Conservation (phyloP, 441 rosid species). For the Monsonia emarginata region DNA sequence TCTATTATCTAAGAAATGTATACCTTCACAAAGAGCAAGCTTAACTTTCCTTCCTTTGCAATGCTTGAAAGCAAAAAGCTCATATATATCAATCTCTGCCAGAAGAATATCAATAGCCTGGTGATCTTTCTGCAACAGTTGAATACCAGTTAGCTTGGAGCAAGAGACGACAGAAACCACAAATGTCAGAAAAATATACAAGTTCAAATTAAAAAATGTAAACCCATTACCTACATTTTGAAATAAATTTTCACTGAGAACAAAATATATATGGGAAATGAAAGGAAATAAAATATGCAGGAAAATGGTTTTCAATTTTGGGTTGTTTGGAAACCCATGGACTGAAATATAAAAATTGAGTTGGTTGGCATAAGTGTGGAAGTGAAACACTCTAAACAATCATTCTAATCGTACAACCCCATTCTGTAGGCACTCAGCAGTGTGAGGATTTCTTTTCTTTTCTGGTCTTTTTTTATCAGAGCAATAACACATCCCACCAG, state of each 20-base stretch:
- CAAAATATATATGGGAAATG: not conserved
- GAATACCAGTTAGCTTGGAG: conserved; percentile 18
- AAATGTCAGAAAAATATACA: not conserved
- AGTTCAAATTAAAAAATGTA: not conserved
- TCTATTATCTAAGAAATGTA: not conserved
- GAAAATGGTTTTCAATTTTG: not conserved
- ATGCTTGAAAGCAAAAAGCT: conserved; percentile 97
- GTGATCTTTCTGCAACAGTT: conserved; percentile 69
- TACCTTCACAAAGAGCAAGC: conserved; percentile 98
- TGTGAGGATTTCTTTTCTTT: too few relatives aligned
- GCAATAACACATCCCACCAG: too few relatives aligned
- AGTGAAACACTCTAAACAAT: not conserved
- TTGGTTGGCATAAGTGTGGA: not conserved
- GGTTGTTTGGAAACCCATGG: too few relatives aligned
- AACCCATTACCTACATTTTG: not conserved
- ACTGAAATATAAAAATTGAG: too few relatives aligned
- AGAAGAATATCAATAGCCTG: conserved; percentile 97
- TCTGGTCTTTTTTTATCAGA: too few relatives aligned
- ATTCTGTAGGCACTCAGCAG: not conserved
- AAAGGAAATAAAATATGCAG: not conserved
- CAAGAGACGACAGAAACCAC: not conserved
- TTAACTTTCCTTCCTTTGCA: conserved; percentile 91
- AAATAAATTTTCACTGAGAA: not conserved
- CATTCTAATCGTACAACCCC: not conserved
- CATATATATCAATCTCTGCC: conserved; percentile 96